Base-by-base conservation (phyloP, 306 rosid species). In the Sindora glabra region DNA sequence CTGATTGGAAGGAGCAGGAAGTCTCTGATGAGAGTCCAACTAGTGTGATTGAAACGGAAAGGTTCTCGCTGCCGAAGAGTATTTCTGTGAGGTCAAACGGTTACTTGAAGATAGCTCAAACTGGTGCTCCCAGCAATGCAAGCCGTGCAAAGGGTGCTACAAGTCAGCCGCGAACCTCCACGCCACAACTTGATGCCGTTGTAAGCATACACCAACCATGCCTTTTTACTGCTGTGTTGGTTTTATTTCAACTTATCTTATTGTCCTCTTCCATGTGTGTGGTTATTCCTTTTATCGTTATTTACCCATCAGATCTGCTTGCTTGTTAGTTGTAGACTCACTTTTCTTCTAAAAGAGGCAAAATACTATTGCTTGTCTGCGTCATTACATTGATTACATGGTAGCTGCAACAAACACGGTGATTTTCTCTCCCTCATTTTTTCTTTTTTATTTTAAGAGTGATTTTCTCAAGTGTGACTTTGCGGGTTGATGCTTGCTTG, bases 41-140 rank as follows among this genome's bases (percentile, higher is more conserved):
- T 14, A 79, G 89, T 36, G 85, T 85, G 75, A 74, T 79, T 27
- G 89, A 87, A 32, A 77, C 46, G 54, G 86, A 81, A 69, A 74
- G 96, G 51, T 79, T 71, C 71, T 62, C 87, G 33, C 83, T 91
- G 64, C 98, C 98, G 1, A 91, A 91, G 77, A 91, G 98, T 69
- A 88, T 91, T 14, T 91, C 98, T 10, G 96, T 91, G 53, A 83
- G 94, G 49, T 91, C 96, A 13, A 80, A 71, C 65, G 96, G 94
- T 26, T 87, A 90, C 82, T 64, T 81, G 84, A 83, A 85, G 82
- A 56, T 58, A 47, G 76, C 62, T 49, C 83, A 61, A 62, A 3
- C 81, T 63, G 76, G 67, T 2, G 59, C 64, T 19, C n/a, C n/a
- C n/a, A n/a, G 48, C 29, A 79, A 65, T 47, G 81, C 79, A 27